Percentiles rank a stretch among this genome's conserved stretches.
phyloP scores from a whole-genome alignment of 495 filamentous ascomycete genomes.

The Opeltia flavorubescens region DNA sequence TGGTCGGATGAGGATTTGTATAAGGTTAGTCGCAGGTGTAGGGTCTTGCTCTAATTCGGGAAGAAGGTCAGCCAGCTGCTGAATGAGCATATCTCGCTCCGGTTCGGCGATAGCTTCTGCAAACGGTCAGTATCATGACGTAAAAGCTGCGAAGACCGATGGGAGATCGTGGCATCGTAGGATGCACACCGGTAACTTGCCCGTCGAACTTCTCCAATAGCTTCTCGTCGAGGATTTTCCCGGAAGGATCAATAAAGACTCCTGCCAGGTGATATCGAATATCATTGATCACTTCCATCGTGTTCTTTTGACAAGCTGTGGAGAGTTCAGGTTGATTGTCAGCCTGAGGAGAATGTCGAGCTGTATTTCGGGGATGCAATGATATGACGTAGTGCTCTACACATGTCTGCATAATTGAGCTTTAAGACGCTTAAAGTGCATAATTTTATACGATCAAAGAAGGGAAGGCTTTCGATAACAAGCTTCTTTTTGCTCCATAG shows the following conservation, averaged over 20 bases:
- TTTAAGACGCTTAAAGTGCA: no score
- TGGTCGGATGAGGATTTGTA: constrained; percentile 21
- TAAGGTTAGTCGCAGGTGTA: constrained; percentile 30
- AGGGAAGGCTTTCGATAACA: no score
- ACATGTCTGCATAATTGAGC: no score
- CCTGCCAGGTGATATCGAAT: constrained; percentile 6
- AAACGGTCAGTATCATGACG: background rate
- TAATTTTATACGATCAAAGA: no score
- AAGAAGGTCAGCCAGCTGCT: constrained; percentile 31
- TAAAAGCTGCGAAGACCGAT: background rate
- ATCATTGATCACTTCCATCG: background rate
- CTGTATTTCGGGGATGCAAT: no score
- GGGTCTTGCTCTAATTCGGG: constrained; percentile 37
- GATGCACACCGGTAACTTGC: constrained; percentile 8
- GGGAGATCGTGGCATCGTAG: background rate
- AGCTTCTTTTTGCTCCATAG: no score
- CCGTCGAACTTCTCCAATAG: constrained; percentile 9
- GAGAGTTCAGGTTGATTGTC: no score
- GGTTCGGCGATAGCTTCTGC: constrained; percentile 7
- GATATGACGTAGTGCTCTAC: no score
- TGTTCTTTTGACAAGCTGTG: no score
- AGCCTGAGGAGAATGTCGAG: no score
- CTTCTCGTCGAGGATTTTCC: constrained; percentile 3
- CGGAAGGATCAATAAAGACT: background rate
- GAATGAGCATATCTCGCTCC: constrained; percentile 20